A percentile compares a stretch with the other conserved stretches of the same genome.
Evolutionary conservation across 2,329 filamentous ascomycete species (phyloP).

Genomic region (Proliferodiscus dingleyae): DNA sequence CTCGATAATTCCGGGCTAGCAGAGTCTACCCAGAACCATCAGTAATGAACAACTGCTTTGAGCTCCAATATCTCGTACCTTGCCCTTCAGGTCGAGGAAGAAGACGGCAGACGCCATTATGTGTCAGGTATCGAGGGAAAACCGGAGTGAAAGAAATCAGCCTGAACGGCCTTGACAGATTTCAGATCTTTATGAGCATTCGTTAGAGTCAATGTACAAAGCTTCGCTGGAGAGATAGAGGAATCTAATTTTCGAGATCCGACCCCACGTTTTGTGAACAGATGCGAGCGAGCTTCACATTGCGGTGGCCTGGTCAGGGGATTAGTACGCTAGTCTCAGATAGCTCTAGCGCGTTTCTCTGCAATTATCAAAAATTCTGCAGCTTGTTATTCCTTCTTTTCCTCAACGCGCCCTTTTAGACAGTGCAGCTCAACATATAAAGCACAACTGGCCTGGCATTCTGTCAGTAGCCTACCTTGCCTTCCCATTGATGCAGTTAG

Average conservation of each 20-base stretch:
- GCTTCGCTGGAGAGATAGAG: conserved; percentile 3
- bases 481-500: conserved; percentile 56
- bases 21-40: conserved; percentile 64
- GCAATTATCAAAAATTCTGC: conserved; percentile 16
- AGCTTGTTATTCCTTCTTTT: conserved; percentile 36
- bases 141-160: conserved; percentile 1
- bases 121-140: conserved; percentile 8
- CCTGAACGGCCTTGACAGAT: conserved; percentile 13
- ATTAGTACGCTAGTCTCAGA: neutral
- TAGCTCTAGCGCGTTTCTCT: conserved; percentile 4
- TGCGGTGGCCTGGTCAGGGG: conserved; percentile 17
- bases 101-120: conserved; percentile 94
- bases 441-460: conserved; percentile 58
- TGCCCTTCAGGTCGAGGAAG: conserved; percentile 99
- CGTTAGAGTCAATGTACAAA: conserved; percentile 10
- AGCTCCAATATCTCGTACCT: conserved; percentile 54
- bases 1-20: conserved; percentile 94
- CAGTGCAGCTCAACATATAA: conserved; percentile 74
- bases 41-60: conserved; percentile 13
- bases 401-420: conserved; percentile 73
- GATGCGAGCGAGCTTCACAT: conserved; percentile 13
- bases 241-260: conserved; percentile 13
- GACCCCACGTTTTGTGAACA: conserved; percentile 24
- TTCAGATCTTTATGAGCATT: conserved; percentile 19
- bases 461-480: conserved; percentile 56